Base-by-base conservation (phyloP, 257 asterid species). In the Solanum rostratum region DNA sequence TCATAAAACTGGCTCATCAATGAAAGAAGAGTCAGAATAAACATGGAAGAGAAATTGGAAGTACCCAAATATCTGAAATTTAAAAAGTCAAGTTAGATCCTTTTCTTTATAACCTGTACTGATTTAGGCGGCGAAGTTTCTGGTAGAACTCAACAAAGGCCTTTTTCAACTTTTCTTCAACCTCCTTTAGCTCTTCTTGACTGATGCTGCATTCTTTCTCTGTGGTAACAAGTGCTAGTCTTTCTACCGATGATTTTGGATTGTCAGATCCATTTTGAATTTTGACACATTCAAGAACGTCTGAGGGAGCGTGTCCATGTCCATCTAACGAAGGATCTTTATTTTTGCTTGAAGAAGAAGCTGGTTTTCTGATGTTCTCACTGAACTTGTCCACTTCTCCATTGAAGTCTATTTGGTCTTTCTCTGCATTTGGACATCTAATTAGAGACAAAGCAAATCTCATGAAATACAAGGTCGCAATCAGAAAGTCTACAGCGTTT, bases 111-210 rank as follows among this genome's bases (percentile, higher is more conserved):
- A 78, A 91, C 93, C 93, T 84, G 89, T 87, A 91, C 87, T 85
- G 91, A 86, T 92, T 91, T 1, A 91, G 87, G 54, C 57, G 91
- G 87, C 90, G 86, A 41, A 92, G 90, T 87, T 90, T 90, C 33
- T 86, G 88, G 71, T 91, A 87, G 87, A 91, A 92, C 45, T 84
- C 91, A 10, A 90, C 87, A 10, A 92, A 89, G 81, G 93, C 94
- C 65, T 57, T 85, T 85, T 83, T 90, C 49, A 92, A 88, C 39
- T 86, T 90, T 52, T 79, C 87, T 85, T 91, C 93, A 1, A 89
- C 90, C 80, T 87, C 88, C 90, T 63, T 90, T 89, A 91, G 79
- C 83, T 89, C 90, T 15, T 87, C 90, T 79, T 81, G 83, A 39
- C 86, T 91, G 88, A 92, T 91, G 86, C 86, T 87, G 54, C 89